phyloP scores from a whole-genome alignment of 192 early-diverging fungal genomes.

The Phycomyces nitens region DNA sequence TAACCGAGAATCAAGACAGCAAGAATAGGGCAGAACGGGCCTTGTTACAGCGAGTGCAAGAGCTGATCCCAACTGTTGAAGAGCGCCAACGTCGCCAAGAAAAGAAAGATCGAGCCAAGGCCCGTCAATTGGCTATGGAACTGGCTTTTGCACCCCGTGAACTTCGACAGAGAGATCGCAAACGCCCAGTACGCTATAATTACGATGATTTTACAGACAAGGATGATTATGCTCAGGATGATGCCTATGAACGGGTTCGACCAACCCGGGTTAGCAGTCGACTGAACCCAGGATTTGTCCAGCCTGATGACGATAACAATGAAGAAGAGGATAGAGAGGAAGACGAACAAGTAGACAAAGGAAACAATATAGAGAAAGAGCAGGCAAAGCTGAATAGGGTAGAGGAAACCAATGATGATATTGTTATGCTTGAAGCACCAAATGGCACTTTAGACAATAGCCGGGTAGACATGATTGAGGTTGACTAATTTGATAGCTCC shows the following conservation, averaged over 20 bases:
- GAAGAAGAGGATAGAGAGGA: slow-evolving; percentile 24
- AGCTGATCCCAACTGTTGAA: slow-evolving; percentile 3
- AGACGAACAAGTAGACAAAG: slow-evolving; percentile 19
- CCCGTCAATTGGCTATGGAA: slow-evolving; percentile 8
- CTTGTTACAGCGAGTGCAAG: not conserved
- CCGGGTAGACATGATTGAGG: too few relatives aligned
- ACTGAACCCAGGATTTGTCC: slow-evolving; percentile 28
- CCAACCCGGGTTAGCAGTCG: slow-evolving; percentile 21
- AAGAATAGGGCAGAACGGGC: slow-evolving; percentile 9
- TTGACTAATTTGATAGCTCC: too few relatives aligned
- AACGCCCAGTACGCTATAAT: slow-evolving; percentile 9
- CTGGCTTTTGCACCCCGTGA: slow-evolving; percentile 7
- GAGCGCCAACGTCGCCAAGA: not conserved
- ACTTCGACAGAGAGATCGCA: slow-evolving; percentile 14
- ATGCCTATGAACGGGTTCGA: slow-evolving; percentile 15
- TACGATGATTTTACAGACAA: slow-evolving; percentile 15
- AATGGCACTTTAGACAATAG: too few relatives aligned
- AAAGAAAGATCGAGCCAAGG: slow-evolving; percentile 1
- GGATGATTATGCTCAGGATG: slow-evolving; percentile 25
- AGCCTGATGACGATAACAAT: too few relatives aligned
- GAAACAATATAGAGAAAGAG: slow-evolving; percentile 1
- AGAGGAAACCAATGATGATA: too few relatives aligned
- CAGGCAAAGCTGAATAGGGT: too few relatives aligned
- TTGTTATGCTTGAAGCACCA: too few relatives aligned
- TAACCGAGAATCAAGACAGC: not conserved